Evolutionary conservation across 352 stramenopile genomes (phyloP), one percentile per base, ranked within the genome.

Genomic region (Blastocystis sp.): DNA sequence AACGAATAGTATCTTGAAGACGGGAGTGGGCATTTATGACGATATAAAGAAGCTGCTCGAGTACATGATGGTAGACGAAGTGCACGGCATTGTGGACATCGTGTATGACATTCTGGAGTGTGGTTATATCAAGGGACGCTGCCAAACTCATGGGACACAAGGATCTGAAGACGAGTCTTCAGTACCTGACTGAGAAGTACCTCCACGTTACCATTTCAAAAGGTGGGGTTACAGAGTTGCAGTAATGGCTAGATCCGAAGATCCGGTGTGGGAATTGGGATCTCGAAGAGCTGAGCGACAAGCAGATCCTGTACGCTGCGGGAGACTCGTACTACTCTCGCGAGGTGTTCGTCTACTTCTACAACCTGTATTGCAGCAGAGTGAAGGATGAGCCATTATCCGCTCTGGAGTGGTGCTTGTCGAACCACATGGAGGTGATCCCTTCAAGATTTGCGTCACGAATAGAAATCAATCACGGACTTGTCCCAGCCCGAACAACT

Each of bases 231-330:
- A 9, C 4, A 19, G 31, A 45, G 26, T n/a, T 29, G n/a, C 10
- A 16, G 24, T 85, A 1, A 70, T 21, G 3, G 26, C 16, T 41
- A 85, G 74, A 85, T 41, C 45, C 45, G 16, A 62, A 61, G 26
- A 85, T 85, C 21, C 74, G 74, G 6, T 85, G 74, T 50, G 74
- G 74, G 2, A 69, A 85, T 50, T 85, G 74, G 74, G 74, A 85
- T 67, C 29, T 37, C 12, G 13, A 66, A 1, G 45, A 62, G 33
- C 55, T 85, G 0, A 55, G 24, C 9, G 31, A 69, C 3, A 55
- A 66, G 12, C 74, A 85, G 26, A 67, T 85, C 55, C 29, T 55
- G n/a, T 85, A 85, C 29, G 74, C 74, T 19, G 74, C 74, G 21
- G 24, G 55, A 45, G 74, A 85, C 29, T 67, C 45, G 26, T 85